Base-by-base conservation (phyloP, 805 yeast genomes). In the Candida suzukii region DNA sequence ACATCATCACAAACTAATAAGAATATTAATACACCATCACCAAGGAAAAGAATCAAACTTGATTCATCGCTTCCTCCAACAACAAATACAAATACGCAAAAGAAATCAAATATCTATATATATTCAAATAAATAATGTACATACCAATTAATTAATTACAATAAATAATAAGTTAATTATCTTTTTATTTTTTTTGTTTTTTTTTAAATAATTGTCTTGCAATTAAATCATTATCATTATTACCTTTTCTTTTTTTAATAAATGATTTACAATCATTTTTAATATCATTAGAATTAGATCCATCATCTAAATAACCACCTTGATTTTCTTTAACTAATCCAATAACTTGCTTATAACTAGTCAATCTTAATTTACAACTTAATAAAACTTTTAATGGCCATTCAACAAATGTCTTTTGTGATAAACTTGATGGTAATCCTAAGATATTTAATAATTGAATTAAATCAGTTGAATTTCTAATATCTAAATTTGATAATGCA, bases 341-440 rank as follows among this genome's bases (percentile, higher is more conserved):
- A 24, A 35, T 25, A 0, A 85, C 80, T 57, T 90, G 96, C 54
- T 88, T 90, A 54, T 83, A 82, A 45, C 90, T 78, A 52, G 77
- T 76, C 24, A 72, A 64, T 46, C 96, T 72, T 51, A 90, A 64
- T 48, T 88, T 67, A 1, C 96, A 96, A 48, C 75, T 83, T 27
- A 83, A 64, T 36, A 88, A 67, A 0, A 75, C 93, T 19, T 73
- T 69, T 22, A 77, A 73, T 0, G 96, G 78, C 49, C 72, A 72
- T 31, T 71, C 74, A 14, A 76, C 71, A 45, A 83, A 64, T 20
- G 83, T 75, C 27, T 71, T 71, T 25, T 75, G 69, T 18, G 88
- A 78, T 37, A 82, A 68, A 50, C 73, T 73, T 38, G 70, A 63
- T 46, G 82, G 80, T 34, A 93, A 70, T 0, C 96, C 97, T 49